These are phyloP conservation scores for Inosperma sp. DNA, from an alignment of 768 basidiomycete genomes.

Conservation along the genomic window DNA sequence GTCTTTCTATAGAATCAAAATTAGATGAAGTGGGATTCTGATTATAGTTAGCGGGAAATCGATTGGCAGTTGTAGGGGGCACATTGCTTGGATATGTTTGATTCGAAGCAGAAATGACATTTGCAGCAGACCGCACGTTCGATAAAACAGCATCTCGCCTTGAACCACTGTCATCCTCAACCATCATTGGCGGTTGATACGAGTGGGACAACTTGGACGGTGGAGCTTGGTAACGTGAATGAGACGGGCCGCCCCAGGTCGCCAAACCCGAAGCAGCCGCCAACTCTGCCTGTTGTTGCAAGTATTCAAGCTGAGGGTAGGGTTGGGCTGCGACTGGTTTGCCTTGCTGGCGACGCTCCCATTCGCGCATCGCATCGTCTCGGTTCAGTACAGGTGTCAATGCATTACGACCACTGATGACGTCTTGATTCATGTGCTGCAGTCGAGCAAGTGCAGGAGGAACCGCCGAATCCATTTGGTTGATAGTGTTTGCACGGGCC, in stretches of 20 bases:
- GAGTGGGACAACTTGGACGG: slow-evolving; percentile 62
- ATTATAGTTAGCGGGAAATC: slow-evolving; percentile 56
- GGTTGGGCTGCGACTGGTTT: slow-evolving; percentile 67
- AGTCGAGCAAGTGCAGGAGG: slow-evolving; percentile 89
- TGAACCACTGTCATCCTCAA: slow-evolving; percentile 45
- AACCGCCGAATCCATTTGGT: slow-evolving; percentile 77
- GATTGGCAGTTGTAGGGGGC: slow-evolving; percentile 50
- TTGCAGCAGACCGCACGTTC: slow-evolving; percentile 62
- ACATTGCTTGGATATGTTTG: slow-evolving; percentile 61
- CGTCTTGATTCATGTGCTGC: slow-evolving; percentile 85
- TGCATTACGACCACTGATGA: slow-evolving; percentile 71
- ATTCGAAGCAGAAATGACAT: slow-evolving; percentile 69
- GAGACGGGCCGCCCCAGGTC: slow-evolving; percentile 47
- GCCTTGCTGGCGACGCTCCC: slow-evolving; percentile 85
- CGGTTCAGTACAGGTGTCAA: slow-evolving; percentile 91
- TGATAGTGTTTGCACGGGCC: slow-evolving; percentile 87
- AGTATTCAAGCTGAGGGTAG: slow-evolving; percentile 85
- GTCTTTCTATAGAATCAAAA: slow-evolving; percentile 60
- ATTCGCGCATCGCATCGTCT: slow-evolving; percentile 92
- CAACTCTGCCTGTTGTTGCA: slow-evolving; percentile 91
- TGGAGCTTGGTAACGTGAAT: slow-evolving; percentile 54
- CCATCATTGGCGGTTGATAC: slow-evolving; percentile 63
- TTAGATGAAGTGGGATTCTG: slow-evolving; percentile 38
- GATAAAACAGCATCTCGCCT: slow-evolving; percentile 79
- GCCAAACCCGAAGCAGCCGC: slow-evolving; percentile 58